A percentile compares a stretch with the other conserved stretches of the same genome.
Conservation (phyloP, 1,139 yeast species). For the Blastobotrys serpentis region DNA sequence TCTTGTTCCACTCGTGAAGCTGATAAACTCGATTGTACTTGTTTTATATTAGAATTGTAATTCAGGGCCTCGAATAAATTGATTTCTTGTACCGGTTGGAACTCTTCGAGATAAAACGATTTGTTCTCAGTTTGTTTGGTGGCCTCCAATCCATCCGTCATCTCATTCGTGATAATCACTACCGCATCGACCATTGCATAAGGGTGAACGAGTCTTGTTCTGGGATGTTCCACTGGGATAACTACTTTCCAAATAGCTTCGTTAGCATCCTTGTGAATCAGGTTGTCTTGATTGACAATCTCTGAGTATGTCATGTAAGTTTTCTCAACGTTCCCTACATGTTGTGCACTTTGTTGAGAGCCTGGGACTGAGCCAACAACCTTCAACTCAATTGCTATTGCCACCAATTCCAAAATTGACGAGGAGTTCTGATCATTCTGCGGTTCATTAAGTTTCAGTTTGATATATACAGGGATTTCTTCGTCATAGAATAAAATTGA, state of each 20-base stretch:
- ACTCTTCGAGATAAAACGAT: slow-evolving; percentile 21
- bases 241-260: slow-evolving; percentile 30
- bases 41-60: slow-evolving; percentile 20
- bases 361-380: slow-evolving; percentile 19
- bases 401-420: slow-evolving; percentile 16
- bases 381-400: slow-evolving; percentile 23
- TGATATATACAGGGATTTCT: slow-evolving; percentile 22
- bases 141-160: slow-evolving; percentile 5
- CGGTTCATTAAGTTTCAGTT: slow-evolving; percentile 16
- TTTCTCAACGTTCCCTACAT: slow-evolving; percentile 5
- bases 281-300: slow-evolving; percentile 18
- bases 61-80: slow-evolving; percentile 29
- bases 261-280: slow-evolving; percentile 14
- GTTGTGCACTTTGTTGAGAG: neutral
- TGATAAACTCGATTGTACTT: slow-evolving; percentile 14
- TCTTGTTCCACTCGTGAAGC: slow-evolving; percentile 13
- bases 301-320: slow-evolving; percentile 23
- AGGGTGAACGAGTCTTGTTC: slow-evolving; percentile 31
- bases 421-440: slow-evolving; percentile 8
- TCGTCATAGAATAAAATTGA: slow-evolving; percentile 28
- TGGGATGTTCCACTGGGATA: slow-evolving; percentile 32
- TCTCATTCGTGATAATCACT: slow-evolving; percentile 16
- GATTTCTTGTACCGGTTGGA: slow-evolving; percentile 26
- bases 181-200: slow-evolving; percentile 25
- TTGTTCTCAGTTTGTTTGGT: slow-evolving; percentile 5